phyloP scores from a whole-genome alignment of 225 moss, liverwort and hornwort genomes.

The Polytrichum commune region DNA sequence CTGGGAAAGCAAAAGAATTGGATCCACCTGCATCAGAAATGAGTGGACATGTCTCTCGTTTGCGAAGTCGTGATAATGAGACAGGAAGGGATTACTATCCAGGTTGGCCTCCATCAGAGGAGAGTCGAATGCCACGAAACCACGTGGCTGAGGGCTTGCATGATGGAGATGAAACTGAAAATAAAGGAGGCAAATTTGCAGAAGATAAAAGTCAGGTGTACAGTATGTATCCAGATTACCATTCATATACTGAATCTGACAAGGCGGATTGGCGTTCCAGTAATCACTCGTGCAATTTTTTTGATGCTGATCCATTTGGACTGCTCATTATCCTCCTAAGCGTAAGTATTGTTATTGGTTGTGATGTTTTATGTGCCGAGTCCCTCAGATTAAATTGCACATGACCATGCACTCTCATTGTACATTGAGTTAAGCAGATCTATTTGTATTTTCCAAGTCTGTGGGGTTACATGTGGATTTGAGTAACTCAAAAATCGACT shows the following conservation, averaged over 20 bases:
- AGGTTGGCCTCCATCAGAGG: not conserved
- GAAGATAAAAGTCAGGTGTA: not conserved
- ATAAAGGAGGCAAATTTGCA: conserved; percentile 15
- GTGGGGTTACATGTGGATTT: no score
- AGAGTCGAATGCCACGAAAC: conserved; percentile 22
- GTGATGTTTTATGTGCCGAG: not conserved
- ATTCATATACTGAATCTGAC: not conserved
- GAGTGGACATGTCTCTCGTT: conserved; percentile 1
- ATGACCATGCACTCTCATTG: no score
- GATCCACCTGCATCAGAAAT: conserved; percentile 5
- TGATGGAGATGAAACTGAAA: conserved; percentile 14
- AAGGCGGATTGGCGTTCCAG: conserved; percentile 31
- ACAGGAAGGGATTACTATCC: not conserved
- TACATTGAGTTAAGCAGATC: no score
- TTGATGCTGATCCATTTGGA: conserved; percentile 74
- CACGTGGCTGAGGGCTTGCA: conserved; percentile 30
- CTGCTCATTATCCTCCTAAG: conserved; percentile 70
- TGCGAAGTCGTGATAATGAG: not conserved
- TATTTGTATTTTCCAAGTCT: no score
- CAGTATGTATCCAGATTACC: conserved; percentile 1
- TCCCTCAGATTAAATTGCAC: no score
- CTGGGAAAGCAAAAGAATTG: conserved; percentile 12
- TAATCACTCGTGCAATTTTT: conserved; percentile 26
- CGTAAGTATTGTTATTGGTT: conserved; percentile 54
- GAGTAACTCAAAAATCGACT: not conserved